phyloP scores from a whole-genome alignment of 176 grass and related monocot species.

The Puya raimondii region DNA sequence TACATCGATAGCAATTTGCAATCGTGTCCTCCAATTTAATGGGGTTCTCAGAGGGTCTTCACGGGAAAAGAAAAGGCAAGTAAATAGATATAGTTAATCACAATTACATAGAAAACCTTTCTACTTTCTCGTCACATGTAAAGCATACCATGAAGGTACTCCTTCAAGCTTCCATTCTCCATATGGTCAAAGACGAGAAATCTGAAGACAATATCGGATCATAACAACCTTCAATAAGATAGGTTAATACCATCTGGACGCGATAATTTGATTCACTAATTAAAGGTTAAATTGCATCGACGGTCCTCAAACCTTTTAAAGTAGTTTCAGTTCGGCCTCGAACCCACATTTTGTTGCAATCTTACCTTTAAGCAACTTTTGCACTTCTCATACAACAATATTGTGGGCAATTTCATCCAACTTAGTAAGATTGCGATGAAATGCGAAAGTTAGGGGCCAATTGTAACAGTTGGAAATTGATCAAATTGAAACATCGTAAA shows the following conservation, averaged over 20 bases:
- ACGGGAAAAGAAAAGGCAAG: background rate
- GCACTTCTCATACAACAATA: background rate
- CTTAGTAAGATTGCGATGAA: background rate
- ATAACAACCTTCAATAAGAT: background rate
- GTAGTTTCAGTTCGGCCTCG: too few relatives aligned
- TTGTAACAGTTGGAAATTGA: too few relatives aligned
- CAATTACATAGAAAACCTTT: background rate
- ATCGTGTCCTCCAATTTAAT: slow-evolving; percentile 67
- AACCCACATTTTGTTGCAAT: too few relatives aligned
- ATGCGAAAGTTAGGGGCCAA: too few relatives aligned
- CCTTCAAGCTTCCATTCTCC: slow-evolving; percentile 76
- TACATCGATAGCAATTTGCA: slow-evolving; percentile 83
- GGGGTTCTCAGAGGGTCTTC: slow-evolving; percentile 88
- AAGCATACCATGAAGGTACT: slow-evolving; percentile 68
- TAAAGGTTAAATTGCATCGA: too few relatives aligned
- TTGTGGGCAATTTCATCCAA: background rate
- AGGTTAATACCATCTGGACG: background rate
- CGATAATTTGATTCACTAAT: too few relatives aligned
- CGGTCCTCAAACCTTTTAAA: too few relatives aligned
- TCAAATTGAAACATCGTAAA: too few relatives aligned
- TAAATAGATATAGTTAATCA: background rate
- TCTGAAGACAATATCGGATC: slow-evolving; percentile 21
- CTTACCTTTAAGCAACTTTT: background rate
- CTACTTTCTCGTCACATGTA: background rate
- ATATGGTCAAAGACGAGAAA: slow-evolving; percentile 85